These are phyloP conservation scores for Toxicodendron radicans DNA, from an alignment of 345 rosid genomes.

Conservation along the genomic window DNA sequence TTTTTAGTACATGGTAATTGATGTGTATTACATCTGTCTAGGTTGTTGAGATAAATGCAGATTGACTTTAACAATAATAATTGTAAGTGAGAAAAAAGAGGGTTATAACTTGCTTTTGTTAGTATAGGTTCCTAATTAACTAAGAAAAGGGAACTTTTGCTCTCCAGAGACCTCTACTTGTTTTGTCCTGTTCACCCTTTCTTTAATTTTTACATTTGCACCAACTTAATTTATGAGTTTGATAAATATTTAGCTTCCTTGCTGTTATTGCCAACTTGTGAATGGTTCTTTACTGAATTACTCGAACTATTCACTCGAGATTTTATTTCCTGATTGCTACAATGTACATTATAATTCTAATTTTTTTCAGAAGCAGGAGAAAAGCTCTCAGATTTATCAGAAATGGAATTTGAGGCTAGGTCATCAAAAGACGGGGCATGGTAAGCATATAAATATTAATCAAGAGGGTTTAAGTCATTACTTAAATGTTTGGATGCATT, in stretches of 20 bases:
- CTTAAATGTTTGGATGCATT: constrained; percentile 6
- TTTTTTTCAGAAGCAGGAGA: constrained; percentile 31
- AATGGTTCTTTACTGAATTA: background rate
- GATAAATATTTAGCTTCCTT: background rate
- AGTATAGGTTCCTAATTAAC: background rate
- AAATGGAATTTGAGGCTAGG: constrained; percentile 62
- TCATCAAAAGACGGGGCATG: constrained; percentile 79
- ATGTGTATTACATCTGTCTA: background rate
- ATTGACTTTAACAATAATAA: background rate
- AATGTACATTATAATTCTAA: background rate
- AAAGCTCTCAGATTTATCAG: constrained; percentile 32
- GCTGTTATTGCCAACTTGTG: background rate
- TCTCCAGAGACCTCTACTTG: background rate
- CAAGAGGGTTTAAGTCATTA: background rate
- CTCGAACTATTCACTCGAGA: background rate
- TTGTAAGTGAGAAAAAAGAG: too few species aligned
- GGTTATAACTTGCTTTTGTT: too few species aligned
- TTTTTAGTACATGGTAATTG: too few species aligned
- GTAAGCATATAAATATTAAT: constrained; percentile 29
- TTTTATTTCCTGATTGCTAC: constrained; percentile 8
- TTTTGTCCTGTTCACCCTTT: background rate
- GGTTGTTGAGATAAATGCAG: background rate
- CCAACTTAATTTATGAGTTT: background rate
- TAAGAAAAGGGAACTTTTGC: background rate
- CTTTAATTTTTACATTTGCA: background rate